Evolutionary conservation across 257 asterid species (phyloP).

Genomic region (Salvia hispanica): DNA sequence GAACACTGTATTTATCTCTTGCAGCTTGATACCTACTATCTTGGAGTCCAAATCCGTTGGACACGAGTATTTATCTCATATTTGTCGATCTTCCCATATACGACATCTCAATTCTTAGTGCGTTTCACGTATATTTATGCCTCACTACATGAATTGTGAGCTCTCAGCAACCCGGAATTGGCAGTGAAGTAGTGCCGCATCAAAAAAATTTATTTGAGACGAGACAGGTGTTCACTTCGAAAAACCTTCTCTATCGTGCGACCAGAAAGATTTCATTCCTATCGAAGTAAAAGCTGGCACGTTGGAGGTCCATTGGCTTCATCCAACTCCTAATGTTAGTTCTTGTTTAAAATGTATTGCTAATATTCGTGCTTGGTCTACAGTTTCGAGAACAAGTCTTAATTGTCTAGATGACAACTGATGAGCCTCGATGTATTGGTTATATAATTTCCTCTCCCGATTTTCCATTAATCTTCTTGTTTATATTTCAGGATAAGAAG

Average conservation of each 20-base stretch:
- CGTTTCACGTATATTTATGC: background rate
- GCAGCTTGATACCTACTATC: background rate
- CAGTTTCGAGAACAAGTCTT: conserved; percentile 87
- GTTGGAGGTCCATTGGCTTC: conserved; percentile 54
- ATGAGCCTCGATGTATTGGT: conserved; percentile 41
- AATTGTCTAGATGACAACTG: conserved; percentile 68
- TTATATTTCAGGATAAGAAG: conserved; percentile 57
- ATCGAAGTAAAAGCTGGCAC: conserved; percentile 81
- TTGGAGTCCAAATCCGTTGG: background rate
- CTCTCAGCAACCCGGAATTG: conserved; percentile 85
- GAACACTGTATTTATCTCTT: background rate
- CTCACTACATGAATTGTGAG: conserved; percentile 28
- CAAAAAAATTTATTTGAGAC: conserved; percentile 91
- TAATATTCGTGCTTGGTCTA: conserved; percentile 17
- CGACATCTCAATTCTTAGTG: background rate
- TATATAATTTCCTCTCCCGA: background rate
- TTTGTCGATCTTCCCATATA: background rate
- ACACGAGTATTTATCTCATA: too few species aligned
- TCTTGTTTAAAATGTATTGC: background rate
- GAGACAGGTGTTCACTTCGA: conserved; percentile 86
- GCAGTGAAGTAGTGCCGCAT: conserved; percentile 88
- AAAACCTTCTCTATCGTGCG: conserved; percentile 71
- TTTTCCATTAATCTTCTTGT: background rate
- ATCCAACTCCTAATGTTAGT: background rate
- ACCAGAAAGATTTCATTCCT: conserved; percentile 64